These are phyloP conservation scores for Cytospora schulzeri DNA, from an alignment of 2,329 filamentous ascomycete species.

Conservation along the genomic window DNA sequence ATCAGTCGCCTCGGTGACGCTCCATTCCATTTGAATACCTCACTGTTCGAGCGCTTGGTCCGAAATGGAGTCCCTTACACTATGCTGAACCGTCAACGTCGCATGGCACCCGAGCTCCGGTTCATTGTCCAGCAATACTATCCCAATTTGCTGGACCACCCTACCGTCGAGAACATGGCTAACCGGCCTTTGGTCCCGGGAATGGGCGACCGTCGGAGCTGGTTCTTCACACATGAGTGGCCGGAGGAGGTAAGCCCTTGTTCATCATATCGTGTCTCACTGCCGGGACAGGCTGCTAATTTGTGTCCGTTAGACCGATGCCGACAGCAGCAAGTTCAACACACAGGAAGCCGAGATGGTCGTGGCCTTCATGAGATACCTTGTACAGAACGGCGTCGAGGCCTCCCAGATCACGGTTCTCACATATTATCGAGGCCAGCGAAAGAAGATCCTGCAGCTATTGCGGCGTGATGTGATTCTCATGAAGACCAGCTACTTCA, in stretches of 20 bases:
- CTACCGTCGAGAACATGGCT: slow-evolving; percentile 38
- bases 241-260: slow-evolving; percentile 49
- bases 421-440: slow-evolving; percentile 87
- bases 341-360: slow-evolving; percentile 75
- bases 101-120: slow-evolving; percentile 52
- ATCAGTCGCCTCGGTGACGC: slow-evolving; percentile 58
- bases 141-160: slow-evolving; percentile 47
- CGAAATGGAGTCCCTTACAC: slow-evolving; percentile 63
- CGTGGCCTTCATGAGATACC: slow-evolving; percentile 69
- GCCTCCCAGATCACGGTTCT: slow-evolving; percentile 72
- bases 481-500: slow-evolving; percentile 42
- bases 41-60: slow-evolving; percentile 80
- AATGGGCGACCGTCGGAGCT: slow-evolving; percentile 42
- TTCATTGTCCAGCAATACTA: slow-evolving; percentile 52
- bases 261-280: not conserved
- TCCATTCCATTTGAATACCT: slow-evolving; percentile 70
- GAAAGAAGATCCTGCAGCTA: slow-evolving; percentile 60
- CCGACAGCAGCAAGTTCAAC: slow-evolving; percentile 69
- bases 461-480: slow-evolving; percentile 41
- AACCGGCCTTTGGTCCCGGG: slow-evolving; percentile 47
- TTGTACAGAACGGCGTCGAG: slow-evolving; percentile 66
- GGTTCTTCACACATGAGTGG: slow-evolving; percentile 57
- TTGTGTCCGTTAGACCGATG: slow-evolving; percentile 47
- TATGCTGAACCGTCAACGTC: slow-evolving; percentile 68
- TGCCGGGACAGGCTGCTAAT: not conserved